Evolutionary conservation across 2,329 filamentous ascomycete species (phyloP).

Genomic region (Ascochyta pisi): DNA sequence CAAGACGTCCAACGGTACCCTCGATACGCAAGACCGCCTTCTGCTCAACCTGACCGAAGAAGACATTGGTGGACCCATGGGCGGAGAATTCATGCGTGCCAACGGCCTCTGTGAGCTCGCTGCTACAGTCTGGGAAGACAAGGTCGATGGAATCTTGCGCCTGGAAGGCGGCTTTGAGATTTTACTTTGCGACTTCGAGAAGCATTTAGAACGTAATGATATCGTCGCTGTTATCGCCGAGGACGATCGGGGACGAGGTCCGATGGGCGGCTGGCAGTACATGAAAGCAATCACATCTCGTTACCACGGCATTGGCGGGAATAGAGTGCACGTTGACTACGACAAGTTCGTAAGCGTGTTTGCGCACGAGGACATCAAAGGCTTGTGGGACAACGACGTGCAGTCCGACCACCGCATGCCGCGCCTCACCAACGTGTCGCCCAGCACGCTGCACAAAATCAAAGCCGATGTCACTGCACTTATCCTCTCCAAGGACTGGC

Average conservation of each 20-base stretch:
- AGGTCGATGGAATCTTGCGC: slow-evolving; percentile 69
- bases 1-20: slow-evolving; percentile 69
- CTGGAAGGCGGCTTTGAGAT: slow-evolving; percentile 76
- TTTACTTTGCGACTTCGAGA: slow-evolving; percentile 69
- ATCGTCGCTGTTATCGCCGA: slow-evolving; percentile 16
- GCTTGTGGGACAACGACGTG: slow-evolving; percentile 48
- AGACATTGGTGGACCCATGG: slow-evolving; percentile 33
- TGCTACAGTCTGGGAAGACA: slow-evolving; percentile 55
- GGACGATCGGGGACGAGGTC: neutral
- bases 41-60: slow-evolving; percentile 54
- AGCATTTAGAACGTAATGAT: slow-evolving; percentile 39
- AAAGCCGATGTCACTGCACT: slow-evolving; percentile 56
- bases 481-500: slow-evolving; percentile 42
- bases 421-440: slow-evolving; percentile 48
- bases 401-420: slow-evolving; percentile 43
- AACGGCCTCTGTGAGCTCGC: slow-evolving; percentile 63
- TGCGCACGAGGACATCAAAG: slow-evolving; percentile 47
- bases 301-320: slow-evolving; percentile 54
- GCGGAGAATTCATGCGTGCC: slow-evolving; percentile 61
- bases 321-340: slow-evolving; percentile 56
- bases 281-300: slow-evolving; percentile 51
- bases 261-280: slow-evolving; percentile 41
- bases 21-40: slow-evolving; percentile 71
- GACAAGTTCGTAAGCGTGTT: slow-evolving; percentile 59
- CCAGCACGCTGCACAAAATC: slow-evolving; percentile 46